These are phyloP conservation scores for Neonothopanus nambi DNA, from an alignment of 1,284 basidiomycete species.

Conservation along the genomic window DNA sequence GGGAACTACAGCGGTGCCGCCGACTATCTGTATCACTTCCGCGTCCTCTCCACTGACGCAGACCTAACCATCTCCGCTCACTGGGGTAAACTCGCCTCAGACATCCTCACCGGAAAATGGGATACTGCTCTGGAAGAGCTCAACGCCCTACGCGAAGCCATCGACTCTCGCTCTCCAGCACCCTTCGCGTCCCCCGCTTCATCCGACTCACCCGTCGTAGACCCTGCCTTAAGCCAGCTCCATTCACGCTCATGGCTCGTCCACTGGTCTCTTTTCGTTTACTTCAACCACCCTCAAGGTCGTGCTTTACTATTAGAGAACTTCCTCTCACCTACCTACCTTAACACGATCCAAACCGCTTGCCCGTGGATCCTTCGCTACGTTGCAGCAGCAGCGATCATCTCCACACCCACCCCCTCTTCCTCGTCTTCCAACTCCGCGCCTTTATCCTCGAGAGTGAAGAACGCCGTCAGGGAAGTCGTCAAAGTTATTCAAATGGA, in stretches of 20 bases:
- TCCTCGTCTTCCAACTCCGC: conserved; percentile 30
- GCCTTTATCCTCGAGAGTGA: conserved; percentile 67
- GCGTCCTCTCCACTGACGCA: conserved; percentile 91
- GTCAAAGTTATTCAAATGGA: conserved; percentile 92
- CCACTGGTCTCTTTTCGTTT: conserved; percentile 98
- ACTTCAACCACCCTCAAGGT: conserved; percentile 94
- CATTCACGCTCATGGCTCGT: conserved; percentile 97
- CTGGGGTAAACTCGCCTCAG: conserved; percentile 98
- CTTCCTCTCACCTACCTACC: conserved; percentile 93
- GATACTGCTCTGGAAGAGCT: conserved; percentile 92
- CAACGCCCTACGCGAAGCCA: conserved; percentile 88
- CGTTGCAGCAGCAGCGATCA: conserved; percentile 89
- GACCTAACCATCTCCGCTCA: conserved; percentile 93
- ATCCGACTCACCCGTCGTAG: conserved; percentile 33
- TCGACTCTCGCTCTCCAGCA: conserved; percentile 75
- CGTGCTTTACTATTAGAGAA: conserved; percentile 94
- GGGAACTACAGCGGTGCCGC: conserved; percentile 96
- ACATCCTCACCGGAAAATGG: conserved; percentile 95
- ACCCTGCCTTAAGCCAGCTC: conserved; percentile 74
- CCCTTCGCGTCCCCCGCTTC: conserved; percentile 49
- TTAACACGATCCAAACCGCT: conserved; percentile 97
- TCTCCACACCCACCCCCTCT: conserved; percentile 58
- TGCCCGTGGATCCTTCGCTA: conserved; percentile 96
- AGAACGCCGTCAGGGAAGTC: conserved; percentile 85
- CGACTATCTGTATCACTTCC: conserved; percentile 98